Percentiles rank a stretch among this genome's conserved stretches.
phyloP scores from a whole-genome alignment of 2,329 filamentous ascomycete genomes.

The Penicillium digitatum region DNA sequence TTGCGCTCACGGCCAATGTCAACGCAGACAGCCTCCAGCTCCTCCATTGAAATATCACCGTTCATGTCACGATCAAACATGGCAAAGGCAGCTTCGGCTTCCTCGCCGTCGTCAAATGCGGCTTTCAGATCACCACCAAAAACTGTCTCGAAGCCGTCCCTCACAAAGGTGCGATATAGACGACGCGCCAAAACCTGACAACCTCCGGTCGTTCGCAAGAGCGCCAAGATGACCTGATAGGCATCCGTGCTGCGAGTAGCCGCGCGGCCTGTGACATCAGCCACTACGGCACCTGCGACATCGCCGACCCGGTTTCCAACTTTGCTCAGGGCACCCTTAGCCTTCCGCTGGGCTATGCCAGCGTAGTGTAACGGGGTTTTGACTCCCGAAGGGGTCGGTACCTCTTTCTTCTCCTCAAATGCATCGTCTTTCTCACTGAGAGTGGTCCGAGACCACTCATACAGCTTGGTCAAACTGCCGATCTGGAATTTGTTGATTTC shows the following conservation, averaged over 20 bases:
- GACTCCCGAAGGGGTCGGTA: slow-evolving; percentile 51
- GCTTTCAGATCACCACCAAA: slow-evolving; percentile 70
- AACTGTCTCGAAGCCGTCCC: slow-evolving; percentile 71
- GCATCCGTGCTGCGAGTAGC: slow-evolving; percentile 70
- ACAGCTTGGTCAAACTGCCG: slow-evolving; percentile 61
- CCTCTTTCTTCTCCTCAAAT: slow-evolving; percentile 59
- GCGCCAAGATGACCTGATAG: slow-evolving; percentile 74
- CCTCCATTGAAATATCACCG: slow-evolving; percentile 92
- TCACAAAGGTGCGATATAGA: slow-evolving; percentile 79
- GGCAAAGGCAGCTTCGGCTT: slow-evolving; percentile 80
- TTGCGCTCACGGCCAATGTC: slow-evolving; percentile 94
- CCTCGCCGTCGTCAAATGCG: slow-evolving; percentile 77
- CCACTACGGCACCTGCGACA: slow-evolving; percentile 78
- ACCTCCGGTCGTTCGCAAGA: slow-evolving; percentile 67
- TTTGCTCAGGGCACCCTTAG: slow-evolving; percentile 69
- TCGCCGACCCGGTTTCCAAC: slow-evolving; percentile 82
- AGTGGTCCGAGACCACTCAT: slow-evolving; percentile 61
- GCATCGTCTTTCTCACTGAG: slow-evolving; percentile 65
- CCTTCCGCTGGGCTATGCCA: slow-evolving; percentile 66
- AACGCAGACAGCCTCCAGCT: slow-evolving; percentile 86
- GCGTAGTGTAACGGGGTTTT: slow-evolving; percentile 72
- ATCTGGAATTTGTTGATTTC: slow-evolving; percentile 91
- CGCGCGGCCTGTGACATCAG: slow-evolving; percentile 79
- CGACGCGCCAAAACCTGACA: slow-evolving; percentile 82
- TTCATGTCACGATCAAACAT: slow-evolving; percentile 98